Base-by-base conservation (phyloP, 495 filamentous ascomycete species). In the Talaromyces nanjingensis region DNA sequence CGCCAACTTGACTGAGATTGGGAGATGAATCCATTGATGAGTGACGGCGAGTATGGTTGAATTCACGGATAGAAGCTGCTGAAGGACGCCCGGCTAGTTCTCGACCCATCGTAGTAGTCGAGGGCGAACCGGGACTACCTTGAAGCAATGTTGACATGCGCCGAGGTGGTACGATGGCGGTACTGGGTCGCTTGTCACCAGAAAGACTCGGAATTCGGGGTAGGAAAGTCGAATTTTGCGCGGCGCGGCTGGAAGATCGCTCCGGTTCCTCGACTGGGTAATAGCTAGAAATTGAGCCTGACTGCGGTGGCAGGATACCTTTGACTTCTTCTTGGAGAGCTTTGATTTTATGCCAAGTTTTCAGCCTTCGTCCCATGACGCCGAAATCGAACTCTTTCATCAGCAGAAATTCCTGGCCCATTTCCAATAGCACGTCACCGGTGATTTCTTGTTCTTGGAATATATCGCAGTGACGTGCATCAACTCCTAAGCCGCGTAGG, bases 361-460 rank as follows among this genome's bases (percentile, higher is more conserved):
- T 94, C 71, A 94, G 79, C 69, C 92, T 86, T 65, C 87, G 81
- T 6, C 93, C 93, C 64, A 97, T 90, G 9, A 93, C 89, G 11
- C 96, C 96, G 67, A 99, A 83, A 60, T 98, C 91, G 66, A 98
- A 92, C 60, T 94, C 93, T 73, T 96, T 97, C 76, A 98, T 86
- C 71, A 96, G 93, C 3, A 97, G 74, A 34, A 92, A 92, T 27
- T 89, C 86, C 72, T 98, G 96, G 65, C 96, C 89, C 93, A 99
- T 96, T 22, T 91, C 91, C 58, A 99, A 77, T 16, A 99, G 76
- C 12, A 97, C 92, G 65, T 97, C 91, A 39, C 96, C 96, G 12
- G 89, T 86, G 62, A 99, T 97, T 73, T 99, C 96, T 76, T 99
- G 92, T 67, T 97, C 92, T 67, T 89, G 83, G 68, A 99, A 99